phyloP scores from a whole-genome alignment of 495 filamentous ascomycete species.

The Trichoderma gamsii region DNA sequence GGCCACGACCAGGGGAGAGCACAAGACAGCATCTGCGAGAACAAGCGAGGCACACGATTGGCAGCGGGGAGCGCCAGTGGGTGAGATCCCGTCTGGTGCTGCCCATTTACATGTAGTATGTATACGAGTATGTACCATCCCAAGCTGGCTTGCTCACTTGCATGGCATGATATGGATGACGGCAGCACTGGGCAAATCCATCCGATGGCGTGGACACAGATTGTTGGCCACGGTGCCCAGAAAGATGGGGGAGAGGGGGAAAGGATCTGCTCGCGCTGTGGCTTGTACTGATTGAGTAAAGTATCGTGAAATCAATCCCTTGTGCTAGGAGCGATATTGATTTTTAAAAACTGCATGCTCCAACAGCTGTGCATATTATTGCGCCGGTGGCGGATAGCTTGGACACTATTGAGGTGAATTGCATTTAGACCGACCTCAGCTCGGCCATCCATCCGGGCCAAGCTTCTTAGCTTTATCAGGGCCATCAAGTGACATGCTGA shows the following conservation, averaged over 20 bases:
- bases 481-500: too few species aligned
- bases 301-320: too few species aligned
- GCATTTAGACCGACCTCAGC: too few species aligned
- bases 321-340: too few species aligned
- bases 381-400: too few species aligned
- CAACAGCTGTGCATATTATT: too few species aligned
- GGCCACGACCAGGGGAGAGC: background rate
- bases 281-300: too few species aligned
- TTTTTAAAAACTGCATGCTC: too few species aligned
- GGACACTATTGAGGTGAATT: too few species aligned
- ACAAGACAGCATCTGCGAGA: background rate
- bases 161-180: background rate
- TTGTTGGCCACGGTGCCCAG: background rate
- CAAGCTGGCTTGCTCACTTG: background rate
- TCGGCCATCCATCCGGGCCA: too few species aligned
- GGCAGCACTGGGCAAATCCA: background rate
- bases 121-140: too few species aligned
- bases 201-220: background rate
- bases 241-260: background rate
- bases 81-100: background rate
- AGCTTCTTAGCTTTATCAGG: too few species aligned
- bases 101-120: background rate
- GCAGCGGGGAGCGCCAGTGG: background rate
- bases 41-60: background rate
- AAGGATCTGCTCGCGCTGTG: background rate